Conservation (phyloP, 2,329 filamentous ascomycete genomes). For the Colletotrichum acutatum region DNA sequence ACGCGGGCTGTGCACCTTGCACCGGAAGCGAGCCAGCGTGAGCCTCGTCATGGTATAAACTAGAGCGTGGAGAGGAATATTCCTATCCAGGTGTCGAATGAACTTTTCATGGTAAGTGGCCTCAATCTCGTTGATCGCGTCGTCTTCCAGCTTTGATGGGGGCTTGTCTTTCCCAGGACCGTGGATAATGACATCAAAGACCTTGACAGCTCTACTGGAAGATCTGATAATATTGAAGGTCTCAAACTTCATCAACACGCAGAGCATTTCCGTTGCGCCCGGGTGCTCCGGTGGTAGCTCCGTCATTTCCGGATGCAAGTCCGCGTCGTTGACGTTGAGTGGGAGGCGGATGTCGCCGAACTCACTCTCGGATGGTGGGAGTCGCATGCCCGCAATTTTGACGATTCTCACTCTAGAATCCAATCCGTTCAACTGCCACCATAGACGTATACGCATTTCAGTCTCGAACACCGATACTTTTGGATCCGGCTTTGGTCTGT, state of each 20-base stretch:
- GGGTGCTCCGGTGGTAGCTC: constrained; percentile 55
- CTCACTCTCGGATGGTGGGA: background rate
- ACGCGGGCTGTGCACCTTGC: constrained; percentile 44
- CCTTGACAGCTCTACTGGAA: constrained; percentile 37
- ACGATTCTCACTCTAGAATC: constrained; percentile 36
- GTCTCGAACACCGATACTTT: constrained; percentile 39
- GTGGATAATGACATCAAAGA: constrained; percentile 35
- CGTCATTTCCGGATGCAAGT: constrained; percentile 61
- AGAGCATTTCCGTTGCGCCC: constrained; percentile 68
- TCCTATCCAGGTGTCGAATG: constrained; percentile 37
- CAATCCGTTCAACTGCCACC: constrained; percentile 42
- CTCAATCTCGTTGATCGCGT: constrained; percentile 43
- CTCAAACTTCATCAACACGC: constrained; percentile 43
- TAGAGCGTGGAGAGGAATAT: constrained; percentile 43
- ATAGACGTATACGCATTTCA: constrained; percentile 43
- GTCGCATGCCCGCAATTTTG: constrained; percentile 16
- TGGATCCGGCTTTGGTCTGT: constrained; percentile 29
- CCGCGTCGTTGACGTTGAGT: constrained; percentile 66
- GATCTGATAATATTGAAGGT: constrained; percentile 41
- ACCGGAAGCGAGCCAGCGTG: constrained; percentile 42
- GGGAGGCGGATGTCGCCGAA: constrained; percentile 58
- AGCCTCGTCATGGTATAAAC: constrained; percentile 39
- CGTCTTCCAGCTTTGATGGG: constrained; percentile 35
- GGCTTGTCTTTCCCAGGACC: constrained; percentile 14
- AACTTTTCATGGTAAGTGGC: constrained; percentile 40